Base-by-base conservation (phyloP, 305 asterid species). In the Fraxinus greggii region DNA sequence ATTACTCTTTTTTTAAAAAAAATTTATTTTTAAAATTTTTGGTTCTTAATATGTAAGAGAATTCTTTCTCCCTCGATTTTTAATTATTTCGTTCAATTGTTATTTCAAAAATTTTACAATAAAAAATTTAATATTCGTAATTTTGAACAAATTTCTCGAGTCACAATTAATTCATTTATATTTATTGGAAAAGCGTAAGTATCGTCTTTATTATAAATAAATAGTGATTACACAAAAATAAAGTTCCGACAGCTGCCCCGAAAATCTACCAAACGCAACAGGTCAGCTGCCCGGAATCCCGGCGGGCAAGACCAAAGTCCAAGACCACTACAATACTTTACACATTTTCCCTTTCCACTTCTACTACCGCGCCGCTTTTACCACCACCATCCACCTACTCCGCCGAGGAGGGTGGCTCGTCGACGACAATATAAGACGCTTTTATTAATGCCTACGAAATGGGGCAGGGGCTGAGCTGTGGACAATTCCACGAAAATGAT, bases 381-480 rank as follows among this genome's bases (percentile, higher is more conserved):
- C 88, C 88, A 67, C 85, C 67, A 81, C 69, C 15, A 15, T 19
- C 77, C 82, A 21, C 78, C 77, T 65, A 83, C 83, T 85, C 88
- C 87, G 78, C 87, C 84, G 88, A 86, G 92, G 91, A 87, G 90
- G 93, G 89, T 84, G 94, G 96, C 89, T 88, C 90, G 90, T 86
- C 87, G 74, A 35, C 10, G 17, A 8, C 77, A 75, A 75, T 45
- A 77, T 6, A 26, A 61, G 31, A 33, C 38, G 59, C 15, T 76
- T 79, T 26, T 45, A 75, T 56, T 74, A 28, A 82, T 85, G 86
- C 82, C 65, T 19, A 38, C 79, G 76, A 12, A 36, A 93, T 94
- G 97, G 98, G 98, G 5, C 97, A 91, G 90, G 84, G 89, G 4
- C 79, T 90, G 74, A 94, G 97, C 48, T 94, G 97, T 89, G 65